A percentile compares a stretch with the other conserved stretches of the same genome.
These are phyloP conservation scores for Leucosporidium creatinivorum DNA, from an alignment of 768 basidiomycete species.

Conservation along the genomic window DNA sequence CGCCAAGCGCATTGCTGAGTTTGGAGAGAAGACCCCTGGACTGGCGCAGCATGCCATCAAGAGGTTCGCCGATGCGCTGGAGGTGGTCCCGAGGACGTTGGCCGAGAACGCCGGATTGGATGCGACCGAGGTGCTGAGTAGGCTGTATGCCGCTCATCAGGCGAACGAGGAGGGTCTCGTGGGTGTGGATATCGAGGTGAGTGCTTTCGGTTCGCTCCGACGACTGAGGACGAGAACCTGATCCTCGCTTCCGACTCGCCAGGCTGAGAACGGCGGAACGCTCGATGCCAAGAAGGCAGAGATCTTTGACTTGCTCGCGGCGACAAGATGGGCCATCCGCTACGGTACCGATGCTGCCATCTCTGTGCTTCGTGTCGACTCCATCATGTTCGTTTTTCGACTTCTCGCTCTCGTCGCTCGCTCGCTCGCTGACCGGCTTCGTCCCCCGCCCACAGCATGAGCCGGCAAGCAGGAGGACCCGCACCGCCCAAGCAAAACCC, in stretches of 20 bases:
- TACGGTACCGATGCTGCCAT: conserved; percentile 88
- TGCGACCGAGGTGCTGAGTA: conserved; percentile 83
- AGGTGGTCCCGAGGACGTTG: conserved; percentile 83
- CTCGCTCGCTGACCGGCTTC: not conserved
- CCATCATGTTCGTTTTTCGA: conserved; percentile 81
- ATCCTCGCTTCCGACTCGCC: not conserved
- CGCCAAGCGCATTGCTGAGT: conserved; percentile 71
- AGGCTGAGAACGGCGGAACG: conserved; percentile 74
- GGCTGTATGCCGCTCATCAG: conserved; percentile 83
- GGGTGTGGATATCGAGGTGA: conserved; percentile 85
- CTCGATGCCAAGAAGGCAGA: conserved; percentile 48
- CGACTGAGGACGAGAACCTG: not conserved
- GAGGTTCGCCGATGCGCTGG: conserved; percentile 78
- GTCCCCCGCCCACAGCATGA: conserved; percentile 24
- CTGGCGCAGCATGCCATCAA: conserved; percentile 89
- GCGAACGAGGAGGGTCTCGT: conserved; percentile 55
- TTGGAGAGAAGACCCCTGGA: conserved; percentile 80
- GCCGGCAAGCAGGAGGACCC: conserved; percentile 33
- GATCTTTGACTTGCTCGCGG: conserved; percentile 79
- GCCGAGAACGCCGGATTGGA: conserved; percentile 89
- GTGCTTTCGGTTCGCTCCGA: conserved; percentile 8
- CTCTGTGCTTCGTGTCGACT: conserved; percentile 87
- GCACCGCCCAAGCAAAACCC: conserved; percentile 39
- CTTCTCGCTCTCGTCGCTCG: not conserved
- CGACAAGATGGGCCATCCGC: conserved; percentile 81